Base-by-base conservation (phyloP, 306 rosid species). In the Gleditsia sinensis region DNA sequence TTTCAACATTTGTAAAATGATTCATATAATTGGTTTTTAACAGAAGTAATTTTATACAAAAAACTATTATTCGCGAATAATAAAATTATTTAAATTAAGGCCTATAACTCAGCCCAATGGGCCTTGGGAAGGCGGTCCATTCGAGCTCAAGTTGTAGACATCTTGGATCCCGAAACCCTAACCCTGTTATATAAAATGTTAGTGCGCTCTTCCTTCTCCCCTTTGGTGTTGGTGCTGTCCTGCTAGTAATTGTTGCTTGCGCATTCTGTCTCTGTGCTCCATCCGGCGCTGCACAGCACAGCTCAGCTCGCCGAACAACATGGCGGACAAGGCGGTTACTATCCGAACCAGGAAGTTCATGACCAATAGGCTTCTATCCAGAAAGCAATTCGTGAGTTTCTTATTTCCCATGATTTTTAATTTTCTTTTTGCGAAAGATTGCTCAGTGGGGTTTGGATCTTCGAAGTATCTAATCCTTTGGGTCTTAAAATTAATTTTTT, bases 271-370 rank as follows among this genome's bases (percentile, higher is more conserved):
- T 0, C 19, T 58, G 0, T 20, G 12, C 77, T 48, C 58, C 1
- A 0, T 39, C 14, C 56, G 2, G 67, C 55, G 20, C 27, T 19
- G 9, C 67, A 36, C 21, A 63, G 9, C 67, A 36, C 21, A 63
- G 60, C 69, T 40, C 64, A 33, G 60, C 69, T 40, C 64, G 28
- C 34, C 21, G n/a, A 56, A 37, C 67, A 71, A 3, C 58, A 94
- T 94, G 98, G 98, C 96, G 72, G 96, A 94, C 40, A 94, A 93
- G 76, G 94, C 97, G 0, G 97, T 94, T 1, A 91, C 97, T 6
- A 89, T 94, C 46, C 86, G 98, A 19, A 94, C 98, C 58, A 67
- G 96, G 23, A 94, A 94, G 80, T 94, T 94, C 80, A 89, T 94
- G 96, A 91, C 98, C 20, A 94, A 94, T 80, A 77, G 98, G 51